Base-by-base conservation (phyloP, 139 green algal species). In the Axilococcus clingmanii region DNA sequence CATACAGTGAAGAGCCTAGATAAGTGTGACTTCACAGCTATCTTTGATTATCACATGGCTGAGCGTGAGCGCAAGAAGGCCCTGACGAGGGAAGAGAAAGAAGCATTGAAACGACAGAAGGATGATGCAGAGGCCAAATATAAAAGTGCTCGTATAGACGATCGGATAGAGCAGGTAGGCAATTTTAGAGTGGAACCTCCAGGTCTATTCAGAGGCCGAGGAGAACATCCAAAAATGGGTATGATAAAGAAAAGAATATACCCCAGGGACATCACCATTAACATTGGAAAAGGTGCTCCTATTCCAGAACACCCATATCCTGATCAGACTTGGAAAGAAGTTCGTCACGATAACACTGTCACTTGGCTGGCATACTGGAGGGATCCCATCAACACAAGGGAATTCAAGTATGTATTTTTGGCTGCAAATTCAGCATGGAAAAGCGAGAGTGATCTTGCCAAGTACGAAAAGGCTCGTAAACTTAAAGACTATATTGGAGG, bases 151-250 rank as follows among this genome's bases (percentile, higher is more conserved):
- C 42, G 78, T 5, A 80, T 99, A 17, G 88, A 98, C 63, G 91
- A 82, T 4, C 56, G 65, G 3, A 62, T 69, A 35, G 92, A 99
- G 75, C 77, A 96, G 84, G 83, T 99, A 33, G 93, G 93, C 57
- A 99, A 99, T 72, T 99, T 96, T 76, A 57, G 91, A 0, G 86
- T 99, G 32, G 93, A 98, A 69, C 91, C 93, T 4, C 93, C 93
- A 0, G 87, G 90, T 3, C 77, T 99, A 62, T 99, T 99, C 81
- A 68, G 93, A 3, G 93, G 93, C 4, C 84, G 93, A 11, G 93
- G 93, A 2, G 93, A 99, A 72, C 93, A 99, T 69, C 93, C 93
- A 7, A 94, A 89, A 65, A 98, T 98, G 92, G 92, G 92, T 51
- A 91, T 78, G 47, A 75, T 97, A 52, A 99, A 99, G 77, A 68